Evolutionary conservation across 495 filamentous ascomycete genomes (phyloP).

Genomic region (Penicillium lividum): DNA sequence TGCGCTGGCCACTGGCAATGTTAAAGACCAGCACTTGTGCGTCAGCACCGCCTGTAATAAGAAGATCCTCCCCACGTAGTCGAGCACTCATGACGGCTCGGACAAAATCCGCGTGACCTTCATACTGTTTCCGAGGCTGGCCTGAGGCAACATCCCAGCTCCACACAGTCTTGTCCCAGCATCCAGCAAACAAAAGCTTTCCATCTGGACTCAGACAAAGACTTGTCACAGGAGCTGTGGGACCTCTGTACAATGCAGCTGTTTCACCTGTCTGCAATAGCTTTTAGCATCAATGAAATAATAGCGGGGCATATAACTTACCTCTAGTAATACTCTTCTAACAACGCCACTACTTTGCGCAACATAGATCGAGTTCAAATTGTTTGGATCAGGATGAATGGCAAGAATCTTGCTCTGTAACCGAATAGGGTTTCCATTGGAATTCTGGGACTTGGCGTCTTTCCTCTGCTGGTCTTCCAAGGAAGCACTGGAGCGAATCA

Average conservation of each 20-base stretch:
- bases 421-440: slow-evolving; percentile 75
- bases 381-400: slow-evolving; percentile 65
- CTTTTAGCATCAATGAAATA: neutral
- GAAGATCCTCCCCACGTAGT: slow-evolving; percentile 58
- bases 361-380: slow-evolving; percentile 65
- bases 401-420: slow-evolving; percentile 86
- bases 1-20: slow-evolving; percentile 59
- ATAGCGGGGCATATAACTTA: slow-evolving; percentile 51
- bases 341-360: slow-evolving; percentile 82
- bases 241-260: slow-evolving; percentile 65
- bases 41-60: slow-evolving; percentile 87
- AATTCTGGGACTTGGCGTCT: slow-evolving; percentile 78
- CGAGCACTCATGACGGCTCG: slow-evolving; percentile 63
- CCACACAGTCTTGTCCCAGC: slow-evolving; percentile 91
- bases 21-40: slow-evolving; percentile 85
- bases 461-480: slow-evolving; percentile 71
- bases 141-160: slow-evolving; percentile 69
- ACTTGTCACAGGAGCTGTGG: slow-evolving; percentile 75
- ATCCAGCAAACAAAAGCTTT: slow-evolving; percentile 74
- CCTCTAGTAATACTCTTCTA: slow-evolving; percentile 70
- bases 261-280: slow-evolving; percentile 48
- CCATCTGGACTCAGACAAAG: slow-evolving; percentile 65
- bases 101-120: slow-evolving; percentile 88
- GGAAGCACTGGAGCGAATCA: slow-evolving; percentile 55
- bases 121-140: slow-evolving; percentile 56